Evolutionary conservation across 352 stramenopile genomes (phyloP).

Genomic region (Globisporangium middletonii): DNA sequence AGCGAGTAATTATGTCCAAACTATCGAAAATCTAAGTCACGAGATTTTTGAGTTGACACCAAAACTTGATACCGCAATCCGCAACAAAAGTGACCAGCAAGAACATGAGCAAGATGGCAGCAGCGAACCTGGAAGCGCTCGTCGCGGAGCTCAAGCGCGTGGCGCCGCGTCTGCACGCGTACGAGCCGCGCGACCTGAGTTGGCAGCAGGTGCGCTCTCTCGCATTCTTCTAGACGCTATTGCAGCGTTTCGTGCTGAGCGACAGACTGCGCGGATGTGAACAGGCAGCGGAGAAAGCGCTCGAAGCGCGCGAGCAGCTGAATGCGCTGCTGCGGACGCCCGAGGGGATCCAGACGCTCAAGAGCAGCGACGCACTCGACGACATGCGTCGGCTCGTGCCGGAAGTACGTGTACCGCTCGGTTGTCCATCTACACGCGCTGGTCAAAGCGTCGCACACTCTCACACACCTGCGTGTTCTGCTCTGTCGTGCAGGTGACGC

Average conservation of each 20-base stretch:
- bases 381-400: conserved; percentile 66
- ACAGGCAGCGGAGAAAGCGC: conserved; percentile 45
- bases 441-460: too few relatives aligned
- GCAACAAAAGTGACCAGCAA: too few relatives aligned
- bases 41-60: too few relatives aligned
- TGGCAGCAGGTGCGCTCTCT: conserved; percentile 47
- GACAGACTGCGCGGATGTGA: neutral
- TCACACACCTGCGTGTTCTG: conserved; percentile 2
- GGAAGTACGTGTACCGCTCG: conserved; percentile 21
- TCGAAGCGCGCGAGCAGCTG: conserved; percentile 45
- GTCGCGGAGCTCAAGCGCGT: conserved; percentile 49
- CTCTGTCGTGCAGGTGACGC: conserved; percentile 28
- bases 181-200: conserved; percentile 37
- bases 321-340: conserved; percentile 40
- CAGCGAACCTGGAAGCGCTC: conserved; percentile 20
- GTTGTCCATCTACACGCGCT: neutral
- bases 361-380: conserved; percentile 38
- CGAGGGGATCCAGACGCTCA: conserved; percentile 54
- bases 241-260: neutral
- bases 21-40: too few relatives aligned
- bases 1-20: too few relatives aligned
- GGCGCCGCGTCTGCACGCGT: conserved; percentile 50
- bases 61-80: too few relatives aligned
- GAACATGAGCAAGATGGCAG: conserved; percentile 13
- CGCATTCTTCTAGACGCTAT: neutral